Evolutionary conservation across 2,329 filamentous ascomycete species (phyloP).

Genomic region (Neobulgaria alba): DNA sequence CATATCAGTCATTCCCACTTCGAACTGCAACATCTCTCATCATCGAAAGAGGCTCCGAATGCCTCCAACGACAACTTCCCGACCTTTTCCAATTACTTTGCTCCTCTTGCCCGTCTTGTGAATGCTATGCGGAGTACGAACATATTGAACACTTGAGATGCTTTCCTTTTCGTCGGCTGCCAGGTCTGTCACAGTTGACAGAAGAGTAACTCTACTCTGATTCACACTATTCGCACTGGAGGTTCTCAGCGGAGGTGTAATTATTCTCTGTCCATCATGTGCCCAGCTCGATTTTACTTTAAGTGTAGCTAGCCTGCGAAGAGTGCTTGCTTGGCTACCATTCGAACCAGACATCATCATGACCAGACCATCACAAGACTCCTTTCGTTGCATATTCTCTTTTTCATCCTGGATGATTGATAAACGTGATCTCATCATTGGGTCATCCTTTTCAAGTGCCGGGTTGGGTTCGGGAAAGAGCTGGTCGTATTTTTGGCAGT

Average conservation of each 20-base stretch:
- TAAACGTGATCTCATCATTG: slow-evolving; percentile 12
- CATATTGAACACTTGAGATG: slow-evolving; percentile 2
- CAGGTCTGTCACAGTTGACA: slow-evolving; percentile 8
- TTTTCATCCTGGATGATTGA: slow-evolving; percentile 25
- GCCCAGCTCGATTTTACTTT: slow-evolving; percentile 23
- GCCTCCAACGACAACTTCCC: slow-evolving; percentile 19
- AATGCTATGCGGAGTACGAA: background rate
- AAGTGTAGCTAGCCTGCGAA: slow-evolving; percentile 19
- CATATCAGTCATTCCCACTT: background rate
- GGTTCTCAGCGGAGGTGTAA: slow-evolving; percentile 22
- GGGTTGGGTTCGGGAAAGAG: slow-evolving; percentile 10
- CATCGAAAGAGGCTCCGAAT: slow-evolving; percentile 26
- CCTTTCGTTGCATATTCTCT: slow-evolving; percentile 15
- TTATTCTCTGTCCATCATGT: slow-evolving; percentile 20
- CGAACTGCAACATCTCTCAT: background rate
- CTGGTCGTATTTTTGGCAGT: slow-evolving; percentile 7
- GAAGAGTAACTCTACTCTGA: slow-evolving; percentile 8
- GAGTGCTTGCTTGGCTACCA: slow-evolving; percentile 15
- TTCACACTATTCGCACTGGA: slow-evolving; percentile 23
- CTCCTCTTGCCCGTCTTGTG: slow-evolving; percentile 10
- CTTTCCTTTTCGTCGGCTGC: slow-evolving; percentile 22
- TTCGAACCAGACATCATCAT: slow-evolving; percentile 7
- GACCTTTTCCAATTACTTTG: slow-evolving; percentile 17
- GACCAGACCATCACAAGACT: slow-evolving; percentile 16
- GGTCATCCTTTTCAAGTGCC: slow-evolving; percentile 13